Base-by-base conservation (phyloP, 306 rosid genomes). In the Sechiopsis laciniata region DNA sequence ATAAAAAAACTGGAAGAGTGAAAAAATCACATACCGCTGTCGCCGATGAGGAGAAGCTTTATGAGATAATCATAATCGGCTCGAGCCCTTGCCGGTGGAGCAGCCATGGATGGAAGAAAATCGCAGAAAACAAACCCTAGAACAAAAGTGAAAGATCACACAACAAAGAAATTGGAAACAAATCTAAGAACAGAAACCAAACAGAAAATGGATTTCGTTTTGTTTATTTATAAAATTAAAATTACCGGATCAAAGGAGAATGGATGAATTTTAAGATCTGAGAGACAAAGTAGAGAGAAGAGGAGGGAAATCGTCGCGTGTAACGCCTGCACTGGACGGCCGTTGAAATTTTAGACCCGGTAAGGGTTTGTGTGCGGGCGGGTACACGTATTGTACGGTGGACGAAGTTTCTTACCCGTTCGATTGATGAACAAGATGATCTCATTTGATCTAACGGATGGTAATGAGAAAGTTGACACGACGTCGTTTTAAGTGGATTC, bases 311-410 rank as follows among this genome's bases (percentile, higher is more conserved):
- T 45, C 72, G 72, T 66, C 72, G 54, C 55, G 55, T 66, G 72
- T 66, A 72, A 78, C 85, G 80, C 82, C 82, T 78, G 82, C 87
- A 83, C 84, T 75, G 75, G 85, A 78, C 84, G 84, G 84, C 82
- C 87, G 85, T 82, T 87, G 84, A 85, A 73, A 66, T 71, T 69
- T 69, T 69, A 69, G 58, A 48, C 73, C 14, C 73, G 42, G 57
- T 4, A 21, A 46, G 40, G 56, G 26, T 69, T 7, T 15, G 2
- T 21, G 12, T 50, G 73, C 3, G 57, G 35, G 2, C 58, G 14
- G 42, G 58, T 69, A 0, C 15, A 69, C 10, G 73, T 15, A 3
- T 15, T 21, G 6, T 69, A 14, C 7, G 3, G 58, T 50, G 55
- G 1, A 6, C 7, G 1, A 46, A 7, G n/a, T 3, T 0, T 21